These are phyloP conservation scores for Alternaria ethzedia DNA, from an alignment of 2,329 filamentous ascomycete species.

Conservation along the genomic window DNA sequence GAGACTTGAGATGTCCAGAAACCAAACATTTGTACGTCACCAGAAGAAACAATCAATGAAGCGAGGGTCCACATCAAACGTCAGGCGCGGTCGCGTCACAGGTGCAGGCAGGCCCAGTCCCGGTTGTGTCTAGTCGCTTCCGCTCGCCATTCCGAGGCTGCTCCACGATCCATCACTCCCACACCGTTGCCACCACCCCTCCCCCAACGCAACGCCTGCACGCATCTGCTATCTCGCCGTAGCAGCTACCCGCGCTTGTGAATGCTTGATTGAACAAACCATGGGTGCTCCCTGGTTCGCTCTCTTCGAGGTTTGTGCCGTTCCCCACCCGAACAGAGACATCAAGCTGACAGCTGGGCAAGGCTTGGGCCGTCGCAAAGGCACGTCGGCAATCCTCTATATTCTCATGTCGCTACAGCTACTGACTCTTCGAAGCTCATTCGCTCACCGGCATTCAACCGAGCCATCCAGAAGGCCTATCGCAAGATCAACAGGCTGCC, in stretches of 20 bases:
- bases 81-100: slow-evolving; percentile 14
- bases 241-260: not conserved
- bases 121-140: not conserved
- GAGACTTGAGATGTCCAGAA: not conserved
- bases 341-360: slow-evolving; percentile 25
- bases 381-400: slow-evolving; percentile 28
- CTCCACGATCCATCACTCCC: slow-evolving; percentile 7
- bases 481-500: slow-evolving; percentile 54
- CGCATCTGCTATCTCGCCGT: not conserved
- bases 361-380: slow-evolving; percentile 49
- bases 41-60: not conserved
- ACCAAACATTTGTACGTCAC: not conserved
- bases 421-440: slow-evolving; percentile 52
- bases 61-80: not conserved
- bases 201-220: slow-evolving; percentile 8
- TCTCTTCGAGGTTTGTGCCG: slow-evolving; percentile 40
- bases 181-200: slow-evolving; percentile 2
- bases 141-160: slow-evolving; percentile 9
- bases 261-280: not conserved
- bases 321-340: not conserved
- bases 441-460: slow-evolving; percentile 62
- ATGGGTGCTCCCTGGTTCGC: slow-evolving; percentile 41
- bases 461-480: slow-evolving; percentile 59
- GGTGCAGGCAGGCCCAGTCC: slow-evolving; percentile 1
- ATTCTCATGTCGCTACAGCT: not conserved